A percentile compares a stretch with the other conserved stretches of the same genome.
Conservation (phyloP, 192 early-diverging fungal species). For the Umbelopsis sp. region DNA sequence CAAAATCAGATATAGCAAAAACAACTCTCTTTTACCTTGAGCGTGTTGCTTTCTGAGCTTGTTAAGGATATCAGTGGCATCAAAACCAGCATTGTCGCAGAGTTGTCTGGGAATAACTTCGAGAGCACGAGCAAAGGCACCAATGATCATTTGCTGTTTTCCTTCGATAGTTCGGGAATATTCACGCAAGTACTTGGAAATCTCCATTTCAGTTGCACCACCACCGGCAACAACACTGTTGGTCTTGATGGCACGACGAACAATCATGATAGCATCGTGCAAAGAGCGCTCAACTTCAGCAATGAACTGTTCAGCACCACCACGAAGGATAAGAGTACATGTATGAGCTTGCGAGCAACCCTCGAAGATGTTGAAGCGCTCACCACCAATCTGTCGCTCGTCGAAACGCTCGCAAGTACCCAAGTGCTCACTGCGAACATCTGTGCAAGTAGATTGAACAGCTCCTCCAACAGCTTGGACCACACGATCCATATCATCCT, state of each 20-base stretch:
- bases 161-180: constrained; percentile 94
- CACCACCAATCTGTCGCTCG: constrained; percentile 95
- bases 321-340: constrained; percentile 93
- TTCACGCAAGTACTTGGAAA: constrained; percentile 92
- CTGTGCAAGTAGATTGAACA: constrained; percentile 90
- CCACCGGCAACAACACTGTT: constrained; percentile 96
- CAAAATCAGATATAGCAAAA: too few species aligned
- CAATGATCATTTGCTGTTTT: constrained; percentile 97
- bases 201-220: constrained; percentile 97
- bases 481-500: constrained; percentile 91
- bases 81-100: constrained; percentile 98
- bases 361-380: constrained; percentile 95
- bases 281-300: constrained; percentile 96
- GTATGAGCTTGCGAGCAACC: constrained; percentile 94
- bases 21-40: constrained; percentile 44
- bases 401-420: constrained; percentile 92
- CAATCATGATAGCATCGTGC: constrained; percentile 99
- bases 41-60: constrained; percentile 94
- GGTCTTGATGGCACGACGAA: constrained; percentile 95
- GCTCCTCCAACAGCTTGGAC: constrained; percentile 94
- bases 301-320: constrained; percentile 99
- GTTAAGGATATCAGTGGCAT: constrained; percentile 97
- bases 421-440: constrained; percentile 79
- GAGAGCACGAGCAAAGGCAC: constrained; percentile 92
- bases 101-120: constrained; percentile 99